Percentiles rank a stretch among this genome's conserved stretches.
Evolutionary conservation across 306 rosid species (phyloP).

Genomic region (Lotus japonicus): DNA sequence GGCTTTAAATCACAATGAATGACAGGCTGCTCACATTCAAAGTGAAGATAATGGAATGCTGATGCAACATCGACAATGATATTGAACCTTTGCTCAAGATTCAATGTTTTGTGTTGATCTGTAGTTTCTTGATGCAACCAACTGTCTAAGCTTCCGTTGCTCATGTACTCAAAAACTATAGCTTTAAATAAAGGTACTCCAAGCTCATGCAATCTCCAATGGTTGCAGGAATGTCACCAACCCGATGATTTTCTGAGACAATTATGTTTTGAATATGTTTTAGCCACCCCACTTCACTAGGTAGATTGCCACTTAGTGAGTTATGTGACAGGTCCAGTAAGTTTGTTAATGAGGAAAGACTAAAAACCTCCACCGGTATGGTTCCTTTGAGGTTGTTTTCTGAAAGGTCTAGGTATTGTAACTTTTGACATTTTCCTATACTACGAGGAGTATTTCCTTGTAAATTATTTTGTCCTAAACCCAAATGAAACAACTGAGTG

Average conservation of each 20-base stretch:
- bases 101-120: not conserved
- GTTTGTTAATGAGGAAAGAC: not conserved
- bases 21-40: not conserved
- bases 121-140: slow-evolving; percentile 10
- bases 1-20: slow-evolving; percentile 24
- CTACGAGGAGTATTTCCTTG: not conserved
- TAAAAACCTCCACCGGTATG: not conserved
- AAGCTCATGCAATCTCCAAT: slow-evolving; percentile 3
- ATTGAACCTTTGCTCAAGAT: not conserved
- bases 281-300: not conserved
- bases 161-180: slow-evolving; percentile 14
- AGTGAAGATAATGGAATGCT: slow-evolving; percentile 13
- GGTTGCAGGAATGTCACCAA: not conserved
- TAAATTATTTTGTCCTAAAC: not conserved
- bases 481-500: not conserved
- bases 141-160: slow-evolving; percentile 11
- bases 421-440: not conserved
- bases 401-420: not conserved
- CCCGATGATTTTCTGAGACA: slow-evolving; percentile 6
- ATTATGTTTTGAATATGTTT: not conserved
- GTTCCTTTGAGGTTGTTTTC: not conserved
- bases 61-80: not conserved
- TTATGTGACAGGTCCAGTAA: not conserved
- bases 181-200: slow-evolving; percentile 18
- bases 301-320: not conserved